Conservation (phyloP, 164 flowering plant genomes). For the Aristolochia californica region DNA sequence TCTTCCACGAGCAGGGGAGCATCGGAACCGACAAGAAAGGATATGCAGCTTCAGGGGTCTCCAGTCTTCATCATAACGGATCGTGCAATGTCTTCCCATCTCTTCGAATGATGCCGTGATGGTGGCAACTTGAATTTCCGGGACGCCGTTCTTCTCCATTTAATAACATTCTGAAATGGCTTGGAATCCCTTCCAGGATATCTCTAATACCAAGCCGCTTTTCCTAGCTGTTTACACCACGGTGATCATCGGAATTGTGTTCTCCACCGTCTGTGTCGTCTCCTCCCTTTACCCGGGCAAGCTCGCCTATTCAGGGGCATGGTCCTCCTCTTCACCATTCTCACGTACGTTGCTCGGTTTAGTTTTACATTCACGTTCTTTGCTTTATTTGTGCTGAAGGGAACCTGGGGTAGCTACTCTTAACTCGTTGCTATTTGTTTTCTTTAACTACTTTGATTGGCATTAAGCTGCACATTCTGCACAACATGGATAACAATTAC, state of each 20-base stretch:
- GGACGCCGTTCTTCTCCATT: neutral
- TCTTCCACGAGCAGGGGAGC: neutral
- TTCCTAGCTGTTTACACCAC: slow-evolving; percentile 66
- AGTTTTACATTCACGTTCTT: neutral
- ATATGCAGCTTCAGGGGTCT: neutral
- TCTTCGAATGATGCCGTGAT: too few species aligned
- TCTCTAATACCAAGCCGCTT: slow-evolving; percentile 51
- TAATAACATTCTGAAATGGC: slow-evolving; percentile 2
- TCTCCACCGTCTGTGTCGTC: slow-evolving; percentile 64
- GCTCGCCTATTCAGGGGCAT: slow-evolving; percentile 11
- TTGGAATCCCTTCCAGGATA: slow-evolving; percentile 23
- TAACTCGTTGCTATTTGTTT: neutral
- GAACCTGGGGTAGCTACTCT: neutral
- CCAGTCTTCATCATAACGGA: neutral
- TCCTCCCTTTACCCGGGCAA: slow-evolving; percentile 49
- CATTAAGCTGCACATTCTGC: too few species aligned
- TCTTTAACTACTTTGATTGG: too few species aligned
- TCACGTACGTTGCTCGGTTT: slow-evolving; percentile 4
- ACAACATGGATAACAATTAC: too few species aligned
- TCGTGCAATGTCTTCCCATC: neutral
- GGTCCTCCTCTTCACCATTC: slow-evolving; percentile 20
- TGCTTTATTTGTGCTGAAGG: neutral
- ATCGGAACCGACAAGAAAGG: neutral
- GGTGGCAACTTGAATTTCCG: neutral
- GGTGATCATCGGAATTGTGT: slow-evolving; percentile 56